Evolutionary conservation across 768 basidiomycete genomes (phyloP), one percentile per base, ranked within the genome.

Genomic region (Tylopilus cervinicoccineus): DNA sequence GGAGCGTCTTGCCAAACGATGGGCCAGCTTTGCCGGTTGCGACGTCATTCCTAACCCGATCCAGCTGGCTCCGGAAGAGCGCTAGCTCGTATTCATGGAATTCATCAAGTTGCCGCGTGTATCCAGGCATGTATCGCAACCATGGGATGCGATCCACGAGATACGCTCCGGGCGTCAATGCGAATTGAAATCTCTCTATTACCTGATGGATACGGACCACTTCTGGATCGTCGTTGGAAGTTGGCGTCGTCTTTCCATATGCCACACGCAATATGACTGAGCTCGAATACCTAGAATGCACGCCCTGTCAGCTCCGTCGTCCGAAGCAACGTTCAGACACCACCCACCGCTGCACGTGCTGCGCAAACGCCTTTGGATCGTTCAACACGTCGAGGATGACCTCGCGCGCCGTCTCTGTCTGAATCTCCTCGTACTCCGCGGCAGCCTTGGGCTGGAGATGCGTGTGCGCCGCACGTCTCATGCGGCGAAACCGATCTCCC

Each of bases 401-500:
- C 0, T 50, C 42, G 29, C 31, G 55, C 9, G 55, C 58, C 0
- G 69, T 62, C 26, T 64, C 63, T 57, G 69, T 69, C 23, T 80
- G 67, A 2, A 77, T 69, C 0, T 73, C 74, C 4, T 69, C 67
- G 50, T 83, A 81, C 1, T 58, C 64, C 3, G 66, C 56, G 1
- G 77, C 70, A 4, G 70, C 70, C 51, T 74, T 77, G 12, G 76
- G 75, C 40, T 78, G 76, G 0, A 84, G 67, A 45, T 81, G 74
- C 0, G 76, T 71, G 49, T 80, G 79, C 2, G 79, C 66, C 1
- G 79, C 78, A 32, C 77, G 78, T 38, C 53, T 47, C 65, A 82
- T 73, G 56, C 78, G 78, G 60, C 78, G 79, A 54, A 81, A 79
- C 17, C 74, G 64, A 6, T 80, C 79, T 1, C 79, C 79, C 2